Evolutionary conservation across 345 rosid genomes (phyloP).

Genomic region (Eucalyptus cloeziana): DNA sequence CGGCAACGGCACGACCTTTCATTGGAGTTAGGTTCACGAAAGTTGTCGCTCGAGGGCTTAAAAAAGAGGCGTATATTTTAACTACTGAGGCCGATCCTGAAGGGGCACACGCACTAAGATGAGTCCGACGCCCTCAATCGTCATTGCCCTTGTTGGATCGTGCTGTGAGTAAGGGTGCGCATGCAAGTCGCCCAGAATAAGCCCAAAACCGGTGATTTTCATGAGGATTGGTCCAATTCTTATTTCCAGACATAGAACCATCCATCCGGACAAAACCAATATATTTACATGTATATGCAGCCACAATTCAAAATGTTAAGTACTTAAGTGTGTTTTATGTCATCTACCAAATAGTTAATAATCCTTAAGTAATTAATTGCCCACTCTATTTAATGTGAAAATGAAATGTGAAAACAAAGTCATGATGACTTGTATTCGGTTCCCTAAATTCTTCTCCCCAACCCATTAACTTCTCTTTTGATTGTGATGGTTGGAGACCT

Average conservation of each 20-base stretch:
- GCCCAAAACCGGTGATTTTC: rapidly evolving
- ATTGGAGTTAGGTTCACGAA: not conserved
- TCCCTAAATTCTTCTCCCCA: not conserved
- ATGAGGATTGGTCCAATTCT: too few relatives aligned
- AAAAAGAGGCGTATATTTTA: not conserved
- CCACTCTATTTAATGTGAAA: not conserved
- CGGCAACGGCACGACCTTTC: too few relatives aligned
- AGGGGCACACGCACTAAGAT: not conserved
- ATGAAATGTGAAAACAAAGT: not conserved
- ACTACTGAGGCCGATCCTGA: not conserved
- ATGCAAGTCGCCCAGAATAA: rapidly evolving
- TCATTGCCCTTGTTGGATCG: rapidly evolving
- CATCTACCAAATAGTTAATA: not conserved
- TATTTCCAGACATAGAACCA: rapidly evolving
- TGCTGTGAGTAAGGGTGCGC: not conserved
- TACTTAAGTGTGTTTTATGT: not conserved
- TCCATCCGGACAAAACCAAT: rapidly evolving
- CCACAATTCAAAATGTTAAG: not conserved
- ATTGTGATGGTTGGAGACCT: too few relatives aligned
- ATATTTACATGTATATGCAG: too few relatives aligned
- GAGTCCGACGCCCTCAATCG: rapidly evolving
- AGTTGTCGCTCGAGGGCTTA: not conserved
- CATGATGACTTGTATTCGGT: not conserved
- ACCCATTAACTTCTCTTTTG: not conserved
- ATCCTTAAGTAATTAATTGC: not conserved